A percentile compares a stretch with the other conserved stretches of the same genome.
phyloP scores from a whole-genome alignment of 1,284 basidiomycete species.

The Ceratobasidium sp. region DNA sequence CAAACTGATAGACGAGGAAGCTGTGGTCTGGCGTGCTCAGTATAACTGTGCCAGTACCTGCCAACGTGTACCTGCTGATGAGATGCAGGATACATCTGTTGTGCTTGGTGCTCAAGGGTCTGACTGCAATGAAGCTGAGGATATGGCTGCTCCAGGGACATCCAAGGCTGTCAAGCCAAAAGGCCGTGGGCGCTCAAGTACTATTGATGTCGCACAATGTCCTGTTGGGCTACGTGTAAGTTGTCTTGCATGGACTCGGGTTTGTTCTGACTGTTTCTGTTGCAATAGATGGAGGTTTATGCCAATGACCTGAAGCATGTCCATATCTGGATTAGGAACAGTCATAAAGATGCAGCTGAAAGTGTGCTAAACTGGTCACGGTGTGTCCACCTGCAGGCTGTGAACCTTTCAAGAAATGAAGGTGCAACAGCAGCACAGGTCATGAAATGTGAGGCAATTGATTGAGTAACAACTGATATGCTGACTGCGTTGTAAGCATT shows the following conservation, averaged over 20 bases:
- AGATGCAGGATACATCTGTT: too few relatives aligned
- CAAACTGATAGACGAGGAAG: not conserved
- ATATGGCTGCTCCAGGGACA: too few relatives aligned
- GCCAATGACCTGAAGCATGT: not conserved
- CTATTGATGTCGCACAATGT: too few relatives aligned
- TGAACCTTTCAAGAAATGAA: not conserved
- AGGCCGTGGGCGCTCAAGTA: too few relatives aligned
- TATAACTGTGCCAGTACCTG: not conserved
- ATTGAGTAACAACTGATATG: not conserved
- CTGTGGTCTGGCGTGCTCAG: not conserved
- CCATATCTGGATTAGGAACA: not conserved
- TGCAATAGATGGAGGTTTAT: not conserved
- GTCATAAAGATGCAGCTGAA: not conserved
- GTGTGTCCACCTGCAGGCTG: not conserved
- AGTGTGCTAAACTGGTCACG: not conserved
- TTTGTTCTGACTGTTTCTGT: too few relatives aligned
- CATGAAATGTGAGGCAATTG: slow-evolving; percentile 2
- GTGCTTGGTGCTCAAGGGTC: too few relatives aligned
- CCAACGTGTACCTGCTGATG: not conserved
- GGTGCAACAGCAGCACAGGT: not conserved
- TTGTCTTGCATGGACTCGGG: too few relatives aligned
- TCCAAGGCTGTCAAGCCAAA: too few relatives aligned
- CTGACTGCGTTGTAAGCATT: not conserved
- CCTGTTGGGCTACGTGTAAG: too few relatives aligned
- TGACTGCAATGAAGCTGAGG: too few relatives aligned